Evolutionary conservation across 805 yeast species (phyloP).

Genomic region (Starmerella roubikii): DNA sequence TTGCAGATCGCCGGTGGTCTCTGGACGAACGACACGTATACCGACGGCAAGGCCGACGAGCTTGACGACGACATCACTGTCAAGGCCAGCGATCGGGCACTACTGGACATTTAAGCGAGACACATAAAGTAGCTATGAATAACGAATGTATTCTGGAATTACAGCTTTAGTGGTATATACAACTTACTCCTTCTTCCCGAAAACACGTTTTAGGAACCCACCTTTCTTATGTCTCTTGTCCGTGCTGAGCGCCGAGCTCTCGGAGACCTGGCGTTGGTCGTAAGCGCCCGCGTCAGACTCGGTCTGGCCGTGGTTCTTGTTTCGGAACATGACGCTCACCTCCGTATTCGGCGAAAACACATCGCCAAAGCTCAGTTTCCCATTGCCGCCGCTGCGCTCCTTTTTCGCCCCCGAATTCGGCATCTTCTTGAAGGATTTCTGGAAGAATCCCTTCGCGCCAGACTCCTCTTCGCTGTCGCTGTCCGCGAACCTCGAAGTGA

Average conservation of each 20-base stretch:
- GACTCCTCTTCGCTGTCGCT: slow-evolving; percentile 25
- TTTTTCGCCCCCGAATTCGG: too few species aligned
- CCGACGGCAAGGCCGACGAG: slow-evolving; percentile 22
- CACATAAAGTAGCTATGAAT: neutral
- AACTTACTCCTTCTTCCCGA: slow-evolving; percentile 7
- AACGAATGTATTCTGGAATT: neutral
- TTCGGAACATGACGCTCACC: slow-evolving; percentile 20
- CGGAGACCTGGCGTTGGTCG: slow-evolving; percentile 1
- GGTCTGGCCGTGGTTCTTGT: neutral
- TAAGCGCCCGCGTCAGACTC: too few species aligned
- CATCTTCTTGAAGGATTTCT: neutral
- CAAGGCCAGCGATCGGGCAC: slow-evolving; percentile 25
- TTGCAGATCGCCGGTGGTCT: slow-evolving; percentile 82
- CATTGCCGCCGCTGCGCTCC: slow-evolving; percentile 1
- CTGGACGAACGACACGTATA: slow-evolving; percentile 62
- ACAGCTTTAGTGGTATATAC: neutral
- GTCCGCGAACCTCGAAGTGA: slow-evolving; percentile 25
- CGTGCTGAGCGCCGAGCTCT: slow-evolving; percentile 2
- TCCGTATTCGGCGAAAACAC: slow-evolving; percentile 24
- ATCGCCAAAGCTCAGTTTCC: slow-evolving; percentile 14
- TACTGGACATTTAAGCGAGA: slow-evolving; percentile 20
- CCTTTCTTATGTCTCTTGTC: slow-evolving; percentile 9
- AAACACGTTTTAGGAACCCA: slow-evolving; percentile 19
- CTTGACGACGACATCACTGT: slow-evolving; percentile 22
- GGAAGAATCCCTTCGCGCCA: neutral